Evolutionary conservation across 768 basidiomycete species (phyloP).

Genomic region (Epithele typhae): DNA sequence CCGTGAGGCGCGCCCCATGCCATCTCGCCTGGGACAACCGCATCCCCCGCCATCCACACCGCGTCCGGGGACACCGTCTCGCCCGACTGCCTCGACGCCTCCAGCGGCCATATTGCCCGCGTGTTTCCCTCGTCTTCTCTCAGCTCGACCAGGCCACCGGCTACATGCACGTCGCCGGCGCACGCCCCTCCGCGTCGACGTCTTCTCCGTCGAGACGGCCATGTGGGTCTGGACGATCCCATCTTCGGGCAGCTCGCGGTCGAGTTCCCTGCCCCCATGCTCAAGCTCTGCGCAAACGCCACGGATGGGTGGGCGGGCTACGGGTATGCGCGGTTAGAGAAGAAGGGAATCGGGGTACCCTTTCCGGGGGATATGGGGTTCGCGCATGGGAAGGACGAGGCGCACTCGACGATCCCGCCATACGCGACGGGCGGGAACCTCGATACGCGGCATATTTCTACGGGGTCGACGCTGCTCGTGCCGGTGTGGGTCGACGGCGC

Average conservation of each 20-base stretch:
- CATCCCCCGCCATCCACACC: conserved; percentile 45
- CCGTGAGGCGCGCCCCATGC: too few relatives aligned
- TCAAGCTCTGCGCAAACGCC: conserved; percentile 49
- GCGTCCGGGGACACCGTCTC: conserved; percentile 50
- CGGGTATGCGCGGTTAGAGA: conserved; percentile 47
- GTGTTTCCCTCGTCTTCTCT: conserved; percentile 38
- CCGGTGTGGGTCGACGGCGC: conserved; percentile 59
- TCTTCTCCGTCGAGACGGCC: conserved; percentile 45
- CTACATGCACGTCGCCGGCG: conserved; percentile 49
- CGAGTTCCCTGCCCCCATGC: conserved; percentile 44
- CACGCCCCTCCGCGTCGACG: conserved; percentile 50
- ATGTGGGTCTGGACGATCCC: conserved; percentile 59
- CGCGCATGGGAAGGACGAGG: conserved; percentile 43
- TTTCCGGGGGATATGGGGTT: conserved; percentile 67
- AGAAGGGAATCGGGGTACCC: conserved; percentile 45
- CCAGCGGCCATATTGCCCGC: conserved; percentile 53
- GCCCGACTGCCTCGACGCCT: conserved; percentile 61
- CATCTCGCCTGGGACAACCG: conserved; percentile 61
- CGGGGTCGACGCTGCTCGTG: conserved; percentile 53
- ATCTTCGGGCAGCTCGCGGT: conserved; percentile 57
- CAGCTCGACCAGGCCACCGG: conserved; percentile 58
- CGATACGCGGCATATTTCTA: conserved; percentile 53
- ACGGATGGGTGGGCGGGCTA: conserved; percentile 5
- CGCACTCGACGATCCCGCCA: conserved; percentile 60
- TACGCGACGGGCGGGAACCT: conserved; percentile 59